phyloP scores from a whole-genome alignment of 2,329 filamentous ascomycete genomes.

The Alternaria gaisen region DNA sequence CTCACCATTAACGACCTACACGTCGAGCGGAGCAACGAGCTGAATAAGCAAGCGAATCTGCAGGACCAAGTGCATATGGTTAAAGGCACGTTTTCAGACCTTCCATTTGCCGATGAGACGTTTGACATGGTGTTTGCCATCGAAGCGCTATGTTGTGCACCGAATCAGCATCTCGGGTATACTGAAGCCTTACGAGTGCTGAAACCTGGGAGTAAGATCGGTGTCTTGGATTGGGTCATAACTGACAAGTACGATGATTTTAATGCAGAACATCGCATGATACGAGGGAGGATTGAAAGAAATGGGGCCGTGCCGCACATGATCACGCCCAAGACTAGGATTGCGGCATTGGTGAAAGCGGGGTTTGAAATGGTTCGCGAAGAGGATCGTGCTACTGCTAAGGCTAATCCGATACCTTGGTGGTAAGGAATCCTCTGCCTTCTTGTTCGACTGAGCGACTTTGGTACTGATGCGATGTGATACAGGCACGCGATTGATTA shows the following conservation, averaged over 20 bases:
- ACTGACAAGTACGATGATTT: neutral
- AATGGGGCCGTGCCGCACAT: neutral
- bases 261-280: neutral
- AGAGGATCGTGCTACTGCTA: neutral
- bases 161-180: neutral
- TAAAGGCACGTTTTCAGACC: neutral
- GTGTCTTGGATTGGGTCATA: neutral
- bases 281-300: neutral
- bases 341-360: neutral
- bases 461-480: neutral
- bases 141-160: neutral
- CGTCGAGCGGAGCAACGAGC: neutral
- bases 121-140: neutral
- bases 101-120: neutral
- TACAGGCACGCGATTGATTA: slow-evolving; percentile 1
- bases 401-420: neutral
- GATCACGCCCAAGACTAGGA: neutral
- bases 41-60: neutral
- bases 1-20: neutral
- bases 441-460: neutral
- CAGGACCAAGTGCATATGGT: neutral
- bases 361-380: neutral
- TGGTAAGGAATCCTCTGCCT: neutral
- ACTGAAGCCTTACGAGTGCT: neutral
- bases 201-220: neutral